Conservation (phyloP, 225 moss, liverwort and hornwort genomes). For the Thuidium tamariscinum region DNA sequence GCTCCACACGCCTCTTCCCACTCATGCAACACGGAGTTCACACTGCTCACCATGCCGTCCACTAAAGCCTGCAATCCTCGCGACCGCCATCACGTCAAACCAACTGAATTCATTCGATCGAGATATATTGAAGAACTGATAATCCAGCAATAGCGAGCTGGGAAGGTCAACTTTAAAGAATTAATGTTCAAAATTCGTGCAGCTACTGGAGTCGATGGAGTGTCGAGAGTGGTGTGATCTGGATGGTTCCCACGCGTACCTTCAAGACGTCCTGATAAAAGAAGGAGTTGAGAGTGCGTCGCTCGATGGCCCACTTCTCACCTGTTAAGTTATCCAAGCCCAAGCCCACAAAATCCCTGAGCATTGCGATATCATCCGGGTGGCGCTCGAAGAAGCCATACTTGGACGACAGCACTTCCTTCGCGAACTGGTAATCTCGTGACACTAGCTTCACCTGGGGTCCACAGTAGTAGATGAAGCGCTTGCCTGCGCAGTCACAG, state of each 20-base stretch:
- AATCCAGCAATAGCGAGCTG: background rate
- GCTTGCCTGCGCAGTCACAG: conserved; percentile 21
- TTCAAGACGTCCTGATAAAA: conserved; percentile 39
- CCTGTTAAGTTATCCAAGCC: conserved; percentile 31
- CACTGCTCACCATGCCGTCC: conserved; percentile 20
- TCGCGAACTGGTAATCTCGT: conserved; percentile 38
- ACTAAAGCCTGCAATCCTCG: conserved; percentile 7
- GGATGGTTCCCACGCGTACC: background rate
- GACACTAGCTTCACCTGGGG: conserved; percentile 33
- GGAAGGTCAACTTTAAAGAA: background rate
- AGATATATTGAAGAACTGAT: background rate
- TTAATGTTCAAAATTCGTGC: background rate
- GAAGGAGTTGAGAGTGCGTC: conserved; percentile 37
- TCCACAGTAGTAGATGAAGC: conserved; percentile 44
- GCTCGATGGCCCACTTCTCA: conserved; percentile 40
- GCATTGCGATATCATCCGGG: conserved; percentile 13
- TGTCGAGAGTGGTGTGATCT: background rate
- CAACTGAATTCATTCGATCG: background rate
- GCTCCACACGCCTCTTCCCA: conserved; percentile 24
- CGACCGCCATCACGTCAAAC: background rate
- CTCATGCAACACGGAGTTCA: conserved; percentile 12
- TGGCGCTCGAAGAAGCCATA: conserved; percentile 27
- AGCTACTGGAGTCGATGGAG: background rate
- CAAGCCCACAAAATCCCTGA: conserved; percentile 15
- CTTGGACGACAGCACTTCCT: conserved; percentile 27